Evolutionary conservation across 352 stramenopile genomes (phyloP).

Genomic region (Pythium guiyangense): DNA sequence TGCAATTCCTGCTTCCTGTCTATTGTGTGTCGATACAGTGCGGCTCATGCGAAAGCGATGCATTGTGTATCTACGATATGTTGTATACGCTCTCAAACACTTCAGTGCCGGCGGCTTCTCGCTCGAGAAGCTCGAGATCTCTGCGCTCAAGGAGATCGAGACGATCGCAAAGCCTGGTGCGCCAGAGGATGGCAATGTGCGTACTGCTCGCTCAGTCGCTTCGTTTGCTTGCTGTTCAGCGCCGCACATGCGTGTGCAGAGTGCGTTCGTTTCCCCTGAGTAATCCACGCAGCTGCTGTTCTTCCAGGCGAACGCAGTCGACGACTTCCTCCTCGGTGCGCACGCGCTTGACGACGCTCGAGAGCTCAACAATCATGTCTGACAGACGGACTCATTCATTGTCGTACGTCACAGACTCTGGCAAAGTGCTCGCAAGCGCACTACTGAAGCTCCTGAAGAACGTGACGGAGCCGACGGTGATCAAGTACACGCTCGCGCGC

Average conservation of each 20-base stretch:
- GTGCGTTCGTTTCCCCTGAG: constrained; percentile 7
- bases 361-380: no score
- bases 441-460: constrained; percentile 87
- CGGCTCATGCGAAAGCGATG: background rate
- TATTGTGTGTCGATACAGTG: background rate
- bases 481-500: constrained; percentile 83
- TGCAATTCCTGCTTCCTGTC: background rate
- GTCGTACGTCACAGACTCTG: constrained; percentile 37
- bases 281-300: constrained; percentile 18
- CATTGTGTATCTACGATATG: background rate
- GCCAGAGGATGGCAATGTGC: constrained; percentile 46
- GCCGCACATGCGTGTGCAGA: background rate
- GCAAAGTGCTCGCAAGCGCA: constrained; percentile 46
- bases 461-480: constrained; percentile 81
- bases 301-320: constrained; percentile 54
- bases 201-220: constrained; percentile 7
- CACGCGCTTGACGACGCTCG: background rate
- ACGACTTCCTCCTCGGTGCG: constrained; percentile 63
- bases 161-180: constrained; percentile 60
- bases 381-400: background rate
- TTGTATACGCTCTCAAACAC: background rate
- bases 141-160: constrained; percentile 80
- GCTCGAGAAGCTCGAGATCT: constrained; percentile 84
- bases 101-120: constrained; percentile 69
- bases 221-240: no score